A percentile compares a stretch with the other conserved stretches of the same genome.
Evolutionary conservation across 176 grass and related monocot species (phyloP).

Genomic region (Avena eriantha): DNA sequence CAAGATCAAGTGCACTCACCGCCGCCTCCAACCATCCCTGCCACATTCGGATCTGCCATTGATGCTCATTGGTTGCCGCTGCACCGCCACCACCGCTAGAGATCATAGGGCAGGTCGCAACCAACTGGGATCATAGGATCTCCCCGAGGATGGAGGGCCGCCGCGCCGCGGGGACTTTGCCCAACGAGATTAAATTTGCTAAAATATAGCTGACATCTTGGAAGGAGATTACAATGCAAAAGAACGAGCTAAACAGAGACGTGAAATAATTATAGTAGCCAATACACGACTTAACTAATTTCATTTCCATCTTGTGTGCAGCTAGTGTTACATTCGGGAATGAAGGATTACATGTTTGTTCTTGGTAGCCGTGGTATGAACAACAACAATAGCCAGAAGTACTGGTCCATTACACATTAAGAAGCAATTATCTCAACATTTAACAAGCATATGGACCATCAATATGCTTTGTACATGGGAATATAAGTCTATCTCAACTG

Average conservation of each 20-base stretch:
- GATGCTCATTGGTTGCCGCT: too few relatives aligned
- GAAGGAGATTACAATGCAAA: not conserved
- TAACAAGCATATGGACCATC: slow-evolving; percentile 39
- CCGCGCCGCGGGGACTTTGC: too few relatives aligned
- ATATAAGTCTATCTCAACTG: slow-evolving; percentile 70
- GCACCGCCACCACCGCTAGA: too few relatives aligned
- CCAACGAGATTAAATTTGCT: not conserved
- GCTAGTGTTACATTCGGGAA: slow-evolving; percentile 5
- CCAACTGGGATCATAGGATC: too few relatives aligned
- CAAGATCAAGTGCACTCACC: too few relatives aligned
- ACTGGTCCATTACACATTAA: slow-evolving; percentile 23
- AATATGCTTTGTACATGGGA: slow-evolving; percentile 63
- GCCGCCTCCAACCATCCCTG: too few relatives aligned
- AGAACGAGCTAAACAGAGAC: not conserved
- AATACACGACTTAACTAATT: slow-evolving; percentile 6
- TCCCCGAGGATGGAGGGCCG: too few relatives aligned
- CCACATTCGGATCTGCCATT: too few relatives aligned
- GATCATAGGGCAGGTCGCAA: too few relatives aligned
- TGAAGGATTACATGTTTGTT: slow-evolving; percentile 25
- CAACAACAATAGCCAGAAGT: too few relatives aligned
- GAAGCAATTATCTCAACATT: slow-evolving; percentile 38
- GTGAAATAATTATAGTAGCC: not conserved
- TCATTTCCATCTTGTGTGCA: slow-evolving; percentile 12
- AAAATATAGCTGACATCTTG: not conserved
- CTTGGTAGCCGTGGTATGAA: slow-evolving; percentile 22